These are phyloP conservation scores for Ceratocystis huliohia DNA, from an alignment of 2,329 filamentous ascomycete genomes.

Conservation along the genomic window DNA sequence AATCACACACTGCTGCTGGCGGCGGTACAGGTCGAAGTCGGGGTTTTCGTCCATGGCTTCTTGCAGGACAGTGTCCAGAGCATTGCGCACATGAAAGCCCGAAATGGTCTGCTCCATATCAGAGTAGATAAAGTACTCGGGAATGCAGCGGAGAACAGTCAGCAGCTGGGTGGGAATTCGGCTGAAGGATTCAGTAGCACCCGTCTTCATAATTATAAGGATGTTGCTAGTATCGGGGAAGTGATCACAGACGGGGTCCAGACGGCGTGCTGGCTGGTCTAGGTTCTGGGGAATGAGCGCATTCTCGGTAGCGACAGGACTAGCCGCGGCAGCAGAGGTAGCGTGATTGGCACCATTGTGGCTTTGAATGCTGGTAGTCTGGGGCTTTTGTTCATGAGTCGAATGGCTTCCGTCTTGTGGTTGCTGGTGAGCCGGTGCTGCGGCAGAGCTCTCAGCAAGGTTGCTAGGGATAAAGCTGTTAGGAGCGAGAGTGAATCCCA, in stretches of 20 bases:
- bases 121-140: conserved; percentile 44
- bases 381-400: conserved; percentile 4
- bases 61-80: conserved; percentile 34
- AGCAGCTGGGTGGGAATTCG: conserved; percentile 43
- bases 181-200: conserved; percentile 40
- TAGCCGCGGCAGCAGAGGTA: conserved; percentile 5
- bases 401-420: neutral
- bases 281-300: conserved; percentile 15
- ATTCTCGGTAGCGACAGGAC: neutral
- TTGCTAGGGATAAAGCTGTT: conserved; percentile 12
- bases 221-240: conserved; percentile 37
- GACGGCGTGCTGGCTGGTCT: conserved; percentile 22
- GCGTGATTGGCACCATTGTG: neutral
- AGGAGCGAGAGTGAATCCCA: conserved; percentile 17
- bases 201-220: conserved; percentile 44
- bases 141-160: conserved; percentile 38
- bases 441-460: neutral
- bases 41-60: conserved; percentile 33
- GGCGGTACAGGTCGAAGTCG: conserved; percentile 40
- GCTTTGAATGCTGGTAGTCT: neutral
- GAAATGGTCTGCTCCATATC: conserved; percentile 41
- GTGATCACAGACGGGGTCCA: conserved; percentile 28
- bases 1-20: conserved; percentile 34
- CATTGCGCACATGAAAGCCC: conserved; percentile 35
- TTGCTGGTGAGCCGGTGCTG: conserved; percentile 18